Base-by-base conservation (phyloP, 139 green algal genomes). In the Chlorella sp. region DNA sequence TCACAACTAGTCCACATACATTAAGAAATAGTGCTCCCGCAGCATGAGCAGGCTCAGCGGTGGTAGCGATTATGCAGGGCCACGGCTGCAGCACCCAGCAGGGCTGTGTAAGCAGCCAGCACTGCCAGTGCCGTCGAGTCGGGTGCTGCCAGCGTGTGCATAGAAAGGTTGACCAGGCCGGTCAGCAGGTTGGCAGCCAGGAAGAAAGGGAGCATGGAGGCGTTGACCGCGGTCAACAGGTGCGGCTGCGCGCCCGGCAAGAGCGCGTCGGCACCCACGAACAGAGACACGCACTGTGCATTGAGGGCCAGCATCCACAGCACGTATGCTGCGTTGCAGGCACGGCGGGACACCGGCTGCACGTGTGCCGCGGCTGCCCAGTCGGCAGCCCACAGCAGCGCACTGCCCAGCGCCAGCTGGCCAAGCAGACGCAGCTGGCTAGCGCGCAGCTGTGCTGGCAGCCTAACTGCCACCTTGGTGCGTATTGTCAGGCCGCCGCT, bases 181-280 rank as follows among this genome's bases (percentile, higher is more conserved):
- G 96, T 98, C 61, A 97, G 39, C 75, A 98, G 36, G 88, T 99
- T 99, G 34, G 95, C 96, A 15, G 90, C 53, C 57, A 99, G 88
- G 87, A 99, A 99, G 16, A 95, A 34, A 0, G 89, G 48, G 78
- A 99, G 92, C 92, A 95, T 95, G 77, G 91, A 86, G 30, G 60
- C 40, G 83, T 91, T 96, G 42, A 95, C 48, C 12, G 88, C 89
- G 16, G 75, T 1, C 57, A 96, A 42, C 61, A 94, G 68, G 21
- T 48, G 88, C 3, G 90, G 90, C 16, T 37, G 64, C n/a, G 22
- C 4, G 48, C 64, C 64, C 1, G 89, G 68, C n/a, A 64, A n/a
- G 61, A 60, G 19, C 42, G 42, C 37, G 22, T 60, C 81, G 11
- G 39, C 84, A 24, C 28, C 83, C 61, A 83, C 37, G 37, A 95